phyloP scores from a whole-genome alignment of 257 asterid genomes.

The Nicotiana undulata region DNA sequence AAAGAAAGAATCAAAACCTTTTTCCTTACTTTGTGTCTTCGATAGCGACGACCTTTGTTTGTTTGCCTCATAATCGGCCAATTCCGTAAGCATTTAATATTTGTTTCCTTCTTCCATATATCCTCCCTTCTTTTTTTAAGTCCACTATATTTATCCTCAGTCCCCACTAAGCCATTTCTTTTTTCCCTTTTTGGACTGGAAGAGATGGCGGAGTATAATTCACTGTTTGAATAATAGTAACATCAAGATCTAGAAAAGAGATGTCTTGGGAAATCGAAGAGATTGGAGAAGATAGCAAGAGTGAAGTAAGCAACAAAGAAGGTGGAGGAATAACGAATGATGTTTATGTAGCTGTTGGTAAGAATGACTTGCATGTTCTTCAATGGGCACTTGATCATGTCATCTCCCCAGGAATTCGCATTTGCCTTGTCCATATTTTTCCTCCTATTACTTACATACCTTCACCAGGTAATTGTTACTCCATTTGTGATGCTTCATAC shows the following conservation, averaged over 20 bases:
- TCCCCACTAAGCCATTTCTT: neutral
- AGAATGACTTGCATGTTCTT: slow-evolving; percentile 58
- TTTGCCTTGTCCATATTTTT: slow-evolving; percentile 62
- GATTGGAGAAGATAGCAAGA: slow-evolving; percentile 50
- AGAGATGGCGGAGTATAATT: neutral
- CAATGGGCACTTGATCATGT: slow-evolving; percentile 69
- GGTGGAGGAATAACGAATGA: slow-evolving; percentile 20
- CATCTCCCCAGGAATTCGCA: slow-evolving; percentile 44
- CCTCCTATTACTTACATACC: slow-evolving; percentile 54
- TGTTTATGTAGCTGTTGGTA: slow-evolving; percentile 73
- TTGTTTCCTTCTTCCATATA: neutral
- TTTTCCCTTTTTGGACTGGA: neutral
- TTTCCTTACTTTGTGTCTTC: slow-evolving; percentile 3
- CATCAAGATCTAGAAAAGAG: slow-evolving; percentile 3
- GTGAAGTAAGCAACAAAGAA: slow-evolving; percentile 14
- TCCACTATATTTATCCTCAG: neutral
- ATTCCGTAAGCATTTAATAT: neutral
- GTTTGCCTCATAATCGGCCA: neutral
- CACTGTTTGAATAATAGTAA: neutral
- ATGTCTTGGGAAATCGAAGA: slow-evolving; percentile 66
- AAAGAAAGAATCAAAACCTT: neutral
- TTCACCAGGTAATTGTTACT: slow-evolving; percentile 49
- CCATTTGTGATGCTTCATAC: neutral
- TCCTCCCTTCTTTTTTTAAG: neutral
- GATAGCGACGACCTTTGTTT: neutral